A percentile compares a stretch with the other conserved stretches of the same genome.
phyloP scores from a whole-genome alignment of 1,284 basidiomycete species.

The Tausonia pullulans region DNA sequence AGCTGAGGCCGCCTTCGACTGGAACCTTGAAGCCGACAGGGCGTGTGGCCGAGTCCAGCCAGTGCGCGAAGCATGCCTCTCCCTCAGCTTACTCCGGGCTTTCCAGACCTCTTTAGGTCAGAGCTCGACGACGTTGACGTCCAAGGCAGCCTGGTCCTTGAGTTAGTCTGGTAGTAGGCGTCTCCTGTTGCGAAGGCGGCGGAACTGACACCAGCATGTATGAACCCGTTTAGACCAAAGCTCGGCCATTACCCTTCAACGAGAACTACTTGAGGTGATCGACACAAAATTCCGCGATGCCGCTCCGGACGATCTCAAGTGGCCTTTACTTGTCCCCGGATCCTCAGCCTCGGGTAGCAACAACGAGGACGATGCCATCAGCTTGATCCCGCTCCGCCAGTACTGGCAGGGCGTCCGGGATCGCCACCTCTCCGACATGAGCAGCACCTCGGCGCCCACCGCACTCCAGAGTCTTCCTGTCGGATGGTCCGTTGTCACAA shows the following conservation, averaged over 20 bases:
- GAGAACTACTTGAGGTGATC: conserved; percentile 46
- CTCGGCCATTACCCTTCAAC: conserved; percentile 61
- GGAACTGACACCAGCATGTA: no score
- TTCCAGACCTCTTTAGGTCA: conserved; percentile 69
- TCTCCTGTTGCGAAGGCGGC: no score
- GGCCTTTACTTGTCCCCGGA: conserved; percentile 45
- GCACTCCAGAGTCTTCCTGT: conserved; percentile 45
- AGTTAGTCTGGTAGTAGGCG: conserved; percentile 39
- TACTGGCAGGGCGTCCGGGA: conserved; percentile 52
- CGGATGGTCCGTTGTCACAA: conserved; percentile 76
- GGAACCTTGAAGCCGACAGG: conserved; percentile 48
- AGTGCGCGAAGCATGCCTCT: conserved; percentile 59
- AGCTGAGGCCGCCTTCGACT: conserved; percentile 59
- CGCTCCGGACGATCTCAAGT: conserved; percentile 48
- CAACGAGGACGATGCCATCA: conserved; percentile 28
- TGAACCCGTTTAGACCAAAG: conserved; percentile 29
- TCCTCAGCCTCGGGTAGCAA: conserved; percentile 28
- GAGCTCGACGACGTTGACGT: conserved; percentile 41
- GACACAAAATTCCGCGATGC: conserved; percentile 40
- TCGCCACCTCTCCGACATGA: conserved; percentile 38
- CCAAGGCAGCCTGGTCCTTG: conserved; percentile 50
- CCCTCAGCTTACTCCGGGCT: conserved; percentile 56
- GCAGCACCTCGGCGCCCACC: conserved; percentile 31
- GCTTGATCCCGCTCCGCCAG: conserved; percentile 12
- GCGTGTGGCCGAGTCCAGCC: conserved; percentile 53